phyloP scores from a whole-genome alignment of 208 protist genomes.

The Trypanosoma brucei region DNA sequence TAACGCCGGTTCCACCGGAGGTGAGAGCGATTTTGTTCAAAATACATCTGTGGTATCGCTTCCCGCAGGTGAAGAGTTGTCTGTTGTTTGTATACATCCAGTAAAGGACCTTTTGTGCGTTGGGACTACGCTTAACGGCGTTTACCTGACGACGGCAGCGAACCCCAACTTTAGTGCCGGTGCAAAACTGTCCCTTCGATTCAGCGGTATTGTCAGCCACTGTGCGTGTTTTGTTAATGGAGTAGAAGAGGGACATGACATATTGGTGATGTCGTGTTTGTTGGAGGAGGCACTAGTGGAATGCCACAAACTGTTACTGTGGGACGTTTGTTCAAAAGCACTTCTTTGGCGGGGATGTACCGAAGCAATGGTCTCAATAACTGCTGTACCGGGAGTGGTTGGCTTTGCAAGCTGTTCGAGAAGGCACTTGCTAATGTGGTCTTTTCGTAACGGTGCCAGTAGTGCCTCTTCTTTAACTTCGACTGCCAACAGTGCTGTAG shows the following conservation, averaged over 20 bases:
- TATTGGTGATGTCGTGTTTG: constrained; percentile 69
- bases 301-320: constrained; percentile 50
- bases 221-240: constrained; percentile 56
- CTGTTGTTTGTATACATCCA: constrained; percentile 56
- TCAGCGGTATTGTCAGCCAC: constrained; percentile 54
- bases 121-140: constrained; percentile 55
- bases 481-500: constrained; percentile 29
- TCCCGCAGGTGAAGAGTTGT: constrained; percentile 26
- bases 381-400: constrained; percentile 30
- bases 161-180: constrained; percentile 26
- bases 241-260: constrained; percentile 22
- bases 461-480: constrained; percentile 13
- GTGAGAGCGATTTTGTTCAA: constrained; percentile 15
- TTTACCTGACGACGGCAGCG: constrained; percentile 59
- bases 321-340: constrained; percentile 27
- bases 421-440: constrained; percentile 26
- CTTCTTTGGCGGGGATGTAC: constrained; percentile 75
- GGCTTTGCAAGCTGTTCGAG: constrained; percentile 54
- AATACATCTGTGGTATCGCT: constrained; percentile 11
- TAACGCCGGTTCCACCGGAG: not conserved
- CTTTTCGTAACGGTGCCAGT: not conserved
- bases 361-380: constrained; percentile 47
- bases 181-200: constrained; percentile 42
- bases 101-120: constrained; percentile 49
- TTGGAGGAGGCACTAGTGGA: constrained; percentile 24